Percentiles rank a stretch among this genome's conserved stretches.
phyloP scores from a whole-genome alignment of 139 green algal genomes.

The Parachlorella kessleri region DNA sequence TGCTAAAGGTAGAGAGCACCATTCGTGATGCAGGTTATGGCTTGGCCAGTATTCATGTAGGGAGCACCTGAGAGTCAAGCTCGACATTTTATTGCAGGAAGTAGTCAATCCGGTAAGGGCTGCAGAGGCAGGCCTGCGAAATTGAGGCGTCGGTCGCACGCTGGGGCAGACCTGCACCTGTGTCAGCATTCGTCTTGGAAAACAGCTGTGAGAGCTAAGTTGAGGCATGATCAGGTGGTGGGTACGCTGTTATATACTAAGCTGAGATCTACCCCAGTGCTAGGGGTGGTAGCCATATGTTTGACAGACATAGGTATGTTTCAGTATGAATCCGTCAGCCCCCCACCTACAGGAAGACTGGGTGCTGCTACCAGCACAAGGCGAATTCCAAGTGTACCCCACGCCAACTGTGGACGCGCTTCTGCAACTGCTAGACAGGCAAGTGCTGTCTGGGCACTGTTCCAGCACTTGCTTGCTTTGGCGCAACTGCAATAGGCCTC shows the following conservation, averaged over 20 bases:
- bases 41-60: no score
- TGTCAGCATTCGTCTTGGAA: no score
- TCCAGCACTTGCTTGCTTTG: not conserved
- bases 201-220: not conserved
- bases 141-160: no score
- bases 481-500: no score
- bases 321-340: not conserved
- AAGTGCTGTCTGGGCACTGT: not conserved
- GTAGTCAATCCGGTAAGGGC: no score
- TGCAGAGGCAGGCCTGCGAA: no score
- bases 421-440: not conserved
- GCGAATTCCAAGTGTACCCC: not conserved
- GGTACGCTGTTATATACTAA: not conserved
- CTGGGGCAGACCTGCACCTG: no score
- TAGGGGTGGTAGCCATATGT: not conserved
- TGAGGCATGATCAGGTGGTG: not conserved
- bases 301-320: not conserved
- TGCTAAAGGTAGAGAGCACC: not conserved
- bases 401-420: not conserved
- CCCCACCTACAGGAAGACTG: not conserved
- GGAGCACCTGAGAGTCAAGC: no score
- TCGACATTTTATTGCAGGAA: no score
- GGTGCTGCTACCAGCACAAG: not conserved
- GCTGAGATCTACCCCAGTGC: not conserved
- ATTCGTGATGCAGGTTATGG: not conserved